A percentile compares a stretch with the other conserved stretches of the same genome.
Conservation (phyloP, 192 early-diverging fungal genomes). For the Coemansia sp. region DNA sequence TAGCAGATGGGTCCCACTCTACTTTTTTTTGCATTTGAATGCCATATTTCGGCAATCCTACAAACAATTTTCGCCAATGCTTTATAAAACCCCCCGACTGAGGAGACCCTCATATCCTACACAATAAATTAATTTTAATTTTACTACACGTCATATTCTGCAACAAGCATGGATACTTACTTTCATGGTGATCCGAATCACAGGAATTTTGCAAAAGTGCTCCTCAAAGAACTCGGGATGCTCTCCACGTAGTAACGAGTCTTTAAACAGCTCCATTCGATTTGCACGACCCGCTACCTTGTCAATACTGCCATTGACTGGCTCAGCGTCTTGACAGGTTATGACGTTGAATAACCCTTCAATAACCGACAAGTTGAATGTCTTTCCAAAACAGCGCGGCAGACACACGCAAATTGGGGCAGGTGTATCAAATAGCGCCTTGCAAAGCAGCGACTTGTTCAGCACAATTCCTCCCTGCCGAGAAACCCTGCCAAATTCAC, state of each 20-base stretch:
- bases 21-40: background rate
- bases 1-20: background rate
- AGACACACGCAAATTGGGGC: constrained; percentile 10
- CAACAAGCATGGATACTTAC: background rate
- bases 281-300: background rate
- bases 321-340: background rate
- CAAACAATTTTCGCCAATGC: background rate
- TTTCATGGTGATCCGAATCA: constrained; percentile 18
- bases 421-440: background rate
- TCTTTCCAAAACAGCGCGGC: constrained; percentile 18
- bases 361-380: constrained; percentile 24
- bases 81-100: background rate
- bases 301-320: background rate
- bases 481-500: constrained; percentile 9
- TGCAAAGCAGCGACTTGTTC: constrained; percentile 14
- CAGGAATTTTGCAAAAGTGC: constrained; percentile 9
- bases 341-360: constrained; percentile 23
- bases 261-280: constrained; percentile 4
- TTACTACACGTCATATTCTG: background rate
- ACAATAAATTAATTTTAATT: background rate
- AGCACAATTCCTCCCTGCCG: constrained; percentile 5
- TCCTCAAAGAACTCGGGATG: constrained; percentile 4
- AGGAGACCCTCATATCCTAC: background rate
- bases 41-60: background rate
- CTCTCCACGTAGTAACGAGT: background rate